Evolutionary conservation across 2,329 filamentous ascomycete genomes (phyloP).

Genomic region (Acrocalymma vagum): DNA sequence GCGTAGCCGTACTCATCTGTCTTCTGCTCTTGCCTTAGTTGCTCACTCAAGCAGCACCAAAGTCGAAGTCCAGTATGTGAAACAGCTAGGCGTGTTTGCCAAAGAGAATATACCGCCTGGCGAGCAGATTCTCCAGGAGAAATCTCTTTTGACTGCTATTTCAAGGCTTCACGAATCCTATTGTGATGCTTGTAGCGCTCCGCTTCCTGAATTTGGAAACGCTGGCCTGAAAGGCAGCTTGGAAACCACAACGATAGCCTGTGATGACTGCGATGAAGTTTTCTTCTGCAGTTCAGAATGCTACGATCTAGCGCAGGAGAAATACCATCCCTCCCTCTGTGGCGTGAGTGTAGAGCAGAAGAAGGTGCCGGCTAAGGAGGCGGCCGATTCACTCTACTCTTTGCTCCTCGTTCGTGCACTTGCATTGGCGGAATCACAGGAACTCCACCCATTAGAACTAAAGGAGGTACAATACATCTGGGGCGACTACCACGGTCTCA

Average conservation of each 20-base stretch:
- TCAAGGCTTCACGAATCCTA: constrained; percentile 86
- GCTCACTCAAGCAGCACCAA: constrained; percentile 48
- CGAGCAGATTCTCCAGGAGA: constrained; percentile 80
- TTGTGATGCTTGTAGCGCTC: constrained; percentile 87
- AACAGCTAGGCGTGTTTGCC: constrained; percentile 90
- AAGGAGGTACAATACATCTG: constrained; percentile 70
- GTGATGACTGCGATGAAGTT: constrained; percentile 64
- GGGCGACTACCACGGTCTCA: constrained; percentile 64
- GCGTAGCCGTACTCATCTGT: too few species aligned
- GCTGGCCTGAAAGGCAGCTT: too few species aligned
- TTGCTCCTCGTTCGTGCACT: constrained; percentile 66
- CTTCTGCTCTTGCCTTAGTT: background rate
- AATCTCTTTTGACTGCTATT: constrained; percentile 86
- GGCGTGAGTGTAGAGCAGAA: constrained; percentile 62
- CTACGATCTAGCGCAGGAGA: constrained; percentile 61
- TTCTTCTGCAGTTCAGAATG: constrained; percentile 69
- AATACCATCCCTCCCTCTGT: constrained; percentile 68
- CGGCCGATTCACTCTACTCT: constrained; percentile 68
- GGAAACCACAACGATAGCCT: constrained; percentile 50
- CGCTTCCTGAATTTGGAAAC: constrained; percentile 62
- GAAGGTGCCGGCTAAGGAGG: constrained; percentile 64
- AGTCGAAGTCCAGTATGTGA: constrained; percentile 65
- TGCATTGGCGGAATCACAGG: constrained; percentile 68
- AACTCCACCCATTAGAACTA: constrained; percentile 66
- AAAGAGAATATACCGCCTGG: constrained; percentile 80